phyloP scores from a whole-genome alignment of 208 protist genomes.

The Crithidia sp. region DNA sequence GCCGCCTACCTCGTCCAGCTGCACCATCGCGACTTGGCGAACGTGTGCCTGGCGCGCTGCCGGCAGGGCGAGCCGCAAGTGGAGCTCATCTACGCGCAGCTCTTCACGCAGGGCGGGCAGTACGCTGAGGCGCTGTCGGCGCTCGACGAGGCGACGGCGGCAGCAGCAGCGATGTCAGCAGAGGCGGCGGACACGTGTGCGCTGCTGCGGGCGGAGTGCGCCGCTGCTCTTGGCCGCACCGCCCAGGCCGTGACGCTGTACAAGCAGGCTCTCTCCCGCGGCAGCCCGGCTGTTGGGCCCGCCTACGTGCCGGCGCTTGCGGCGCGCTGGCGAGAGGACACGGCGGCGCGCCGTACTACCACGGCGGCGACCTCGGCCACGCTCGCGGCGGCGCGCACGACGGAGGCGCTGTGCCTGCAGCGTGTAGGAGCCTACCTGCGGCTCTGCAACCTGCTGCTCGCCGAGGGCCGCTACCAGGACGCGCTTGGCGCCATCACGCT shows the following conservation, averaged over 20 bases:
- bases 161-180: not conserved
- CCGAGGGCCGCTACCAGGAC: slow-evolving; percentile 68
- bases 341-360: slow-evolving; percentile 1
- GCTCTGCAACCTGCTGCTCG: slow-evolving; percentile 84
- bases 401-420: slow-evolving; percentile 19
- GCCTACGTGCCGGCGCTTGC: slow-evolving; percentile 26
- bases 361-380: not conserved
- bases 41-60: slow-evolving; percentile 74
- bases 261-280: slow-evolving; percentile 57
- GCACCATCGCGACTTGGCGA: slow-evolving; percentile 74
- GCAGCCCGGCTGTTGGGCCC: slow-evolving; percentile 11
- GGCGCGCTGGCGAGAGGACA: slow-evolving; percentile 24
- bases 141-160: slow-evolving; percentile 29
- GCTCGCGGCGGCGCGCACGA: slow-evolving; percentile 7
- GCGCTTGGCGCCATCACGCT: slow-evolving; percentile 78
- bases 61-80: slow-evolving; percentile 34
- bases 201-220: slow-evolving; percentile 73
- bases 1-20: slow-evolving; percentile 65
- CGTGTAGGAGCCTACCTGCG: slow-evolving; percentile 56
- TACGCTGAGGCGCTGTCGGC: slow-evolving; percentile 62
- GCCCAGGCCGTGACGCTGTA: slow-evolving; percentile 60
- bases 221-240: slow-evolving; percentile 52
- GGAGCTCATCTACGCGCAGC: slow-evolving; percentile 74
- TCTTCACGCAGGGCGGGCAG: slow-evolving; percentile 79
- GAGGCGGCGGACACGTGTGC: slow-evolving; percentile 39